Conservation (phyloP, 176 grass and related monocot genomes). For the Aegilops tauschii region DNA sequence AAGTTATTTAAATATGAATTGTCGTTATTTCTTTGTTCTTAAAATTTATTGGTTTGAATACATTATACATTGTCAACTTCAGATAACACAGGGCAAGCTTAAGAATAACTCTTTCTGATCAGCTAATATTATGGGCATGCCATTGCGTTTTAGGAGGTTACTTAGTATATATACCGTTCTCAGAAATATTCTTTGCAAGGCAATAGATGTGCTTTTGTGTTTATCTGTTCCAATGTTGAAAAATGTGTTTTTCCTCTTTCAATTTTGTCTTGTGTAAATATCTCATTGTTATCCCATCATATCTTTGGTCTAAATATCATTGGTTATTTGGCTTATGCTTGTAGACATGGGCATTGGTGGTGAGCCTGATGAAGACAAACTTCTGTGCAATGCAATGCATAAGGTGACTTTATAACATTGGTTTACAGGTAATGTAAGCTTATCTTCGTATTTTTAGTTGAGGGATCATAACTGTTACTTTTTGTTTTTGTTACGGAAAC, state of each 20-base stretch:
- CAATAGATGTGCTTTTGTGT: background rate
- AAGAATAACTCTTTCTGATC: background rate
- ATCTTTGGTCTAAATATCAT: background rate
- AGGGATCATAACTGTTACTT: background rate
- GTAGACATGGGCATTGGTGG: background rate
- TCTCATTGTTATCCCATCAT: background rate
- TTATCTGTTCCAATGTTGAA: background rate
- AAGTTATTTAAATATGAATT: background rate
- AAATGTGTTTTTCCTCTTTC: background rate
- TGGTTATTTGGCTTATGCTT: background rate
- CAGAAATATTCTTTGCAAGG: background rate
- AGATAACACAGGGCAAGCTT: background rate
- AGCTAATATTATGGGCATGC: background rate
- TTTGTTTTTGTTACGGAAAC: background rate
- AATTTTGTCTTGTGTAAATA: background rate
- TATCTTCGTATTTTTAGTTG: background rate
- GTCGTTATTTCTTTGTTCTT: background rate
- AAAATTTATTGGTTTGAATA: background rate
- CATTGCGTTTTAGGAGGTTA: background rate
- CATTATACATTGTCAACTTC: background rate
- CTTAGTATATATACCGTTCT: background rate
- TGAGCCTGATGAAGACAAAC: background rate
- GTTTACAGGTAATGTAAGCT: background rate
- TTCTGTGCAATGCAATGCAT: background rate
- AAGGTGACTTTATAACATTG: background rate